Evolutionary conservation across 23 red algal genomes (phyloP).

Genomic region (Chondrus crispus): DNA sequence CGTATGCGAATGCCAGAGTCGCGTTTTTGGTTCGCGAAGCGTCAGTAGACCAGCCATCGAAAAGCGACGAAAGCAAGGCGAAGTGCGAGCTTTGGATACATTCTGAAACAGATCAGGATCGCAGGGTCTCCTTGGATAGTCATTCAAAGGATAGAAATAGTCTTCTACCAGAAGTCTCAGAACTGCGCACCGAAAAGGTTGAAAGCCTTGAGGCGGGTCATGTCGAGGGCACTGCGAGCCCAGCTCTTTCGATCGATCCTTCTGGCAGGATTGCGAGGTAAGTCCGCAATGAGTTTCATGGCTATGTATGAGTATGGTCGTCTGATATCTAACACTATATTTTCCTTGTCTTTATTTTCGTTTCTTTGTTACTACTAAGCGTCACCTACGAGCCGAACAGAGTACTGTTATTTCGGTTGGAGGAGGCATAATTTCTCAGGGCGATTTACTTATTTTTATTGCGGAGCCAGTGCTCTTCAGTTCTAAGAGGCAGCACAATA

Average conservation of each 20-base stretch:
- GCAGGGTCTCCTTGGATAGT: neutral
- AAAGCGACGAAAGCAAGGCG: neutral
- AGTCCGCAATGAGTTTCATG: neutral
- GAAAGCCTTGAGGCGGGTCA: neutral
- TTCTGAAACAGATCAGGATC: neutral
- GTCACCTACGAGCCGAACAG: conserved; percentile 3
- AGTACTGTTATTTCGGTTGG: neutral
- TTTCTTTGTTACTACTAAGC: neutral
- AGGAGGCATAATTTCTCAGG: neutral
- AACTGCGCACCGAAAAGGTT: neutral
- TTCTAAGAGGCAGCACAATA: no score
- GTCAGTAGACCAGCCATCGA: neutral
- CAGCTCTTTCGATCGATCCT: neutral
- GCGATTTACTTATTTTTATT: no score
- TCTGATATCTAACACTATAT: neutral
- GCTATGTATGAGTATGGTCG: neutral
- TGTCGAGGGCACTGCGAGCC: neutral
- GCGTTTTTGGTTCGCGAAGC: neutral
- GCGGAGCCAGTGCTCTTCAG: no score
- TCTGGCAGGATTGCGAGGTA: conserved; percentile 9
- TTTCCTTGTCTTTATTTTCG: neutral
- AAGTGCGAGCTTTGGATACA: neutral
- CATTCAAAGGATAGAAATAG: neutral
- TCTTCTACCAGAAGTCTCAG: neutral
- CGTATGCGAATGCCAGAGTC: neutral